These are phyloP conservation scores for Cladosporium sp. DNA, from an alignment of 2,329 filamentous ascomycete genomes.

Conservation along the genomic window DNA sequence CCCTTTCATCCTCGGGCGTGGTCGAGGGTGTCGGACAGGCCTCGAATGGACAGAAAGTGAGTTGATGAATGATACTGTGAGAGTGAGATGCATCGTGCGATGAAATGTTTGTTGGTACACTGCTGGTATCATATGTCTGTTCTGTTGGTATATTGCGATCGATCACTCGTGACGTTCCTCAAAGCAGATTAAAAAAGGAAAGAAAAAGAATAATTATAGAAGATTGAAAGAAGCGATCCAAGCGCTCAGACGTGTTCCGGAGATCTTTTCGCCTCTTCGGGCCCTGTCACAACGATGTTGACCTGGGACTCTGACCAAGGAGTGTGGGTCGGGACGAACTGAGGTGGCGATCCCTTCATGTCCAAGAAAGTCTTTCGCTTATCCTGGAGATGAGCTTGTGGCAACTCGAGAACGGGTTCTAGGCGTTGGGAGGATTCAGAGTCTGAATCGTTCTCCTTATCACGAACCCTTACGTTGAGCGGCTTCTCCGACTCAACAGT, in stretches of 20 bases:
- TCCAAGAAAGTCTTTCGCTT: not conserved
- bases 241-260: not conserved
- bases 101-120: not conserved
- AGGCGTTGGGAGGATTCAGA: not conserved
- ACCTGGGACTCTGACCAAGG: slow-evolving; percentile 1
- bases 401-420: not conserved
- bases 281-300: not conserved
- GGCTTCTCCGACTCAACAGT: slow-evolving; percentile 8
- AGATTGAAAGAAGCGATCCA: not conserved
- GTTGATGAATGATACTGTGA: too few species aligned
- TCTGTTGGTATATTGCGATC: not conserved
- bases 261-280: not conserved
- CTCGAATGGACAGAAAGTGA: too few species aligned
- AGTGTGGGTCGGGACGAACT: not conserved
- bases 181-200: not conserved
- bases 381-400: not conserved
- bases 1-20: too few species aligned
- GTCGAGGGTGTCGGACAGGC: too few species aligned
- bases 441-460: not conserved
- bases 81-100: not conserved
- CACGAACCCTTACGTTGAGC: not conserved
- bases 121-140: not conserved
- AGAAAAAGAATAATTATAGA: not conserved
- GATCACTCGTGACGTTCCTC: not conserved
- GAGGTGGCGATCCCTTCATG: not conserved